Conservation (phyloP, 352 stramenopile genomes). For the Plasmopara halstedii region DNA sequence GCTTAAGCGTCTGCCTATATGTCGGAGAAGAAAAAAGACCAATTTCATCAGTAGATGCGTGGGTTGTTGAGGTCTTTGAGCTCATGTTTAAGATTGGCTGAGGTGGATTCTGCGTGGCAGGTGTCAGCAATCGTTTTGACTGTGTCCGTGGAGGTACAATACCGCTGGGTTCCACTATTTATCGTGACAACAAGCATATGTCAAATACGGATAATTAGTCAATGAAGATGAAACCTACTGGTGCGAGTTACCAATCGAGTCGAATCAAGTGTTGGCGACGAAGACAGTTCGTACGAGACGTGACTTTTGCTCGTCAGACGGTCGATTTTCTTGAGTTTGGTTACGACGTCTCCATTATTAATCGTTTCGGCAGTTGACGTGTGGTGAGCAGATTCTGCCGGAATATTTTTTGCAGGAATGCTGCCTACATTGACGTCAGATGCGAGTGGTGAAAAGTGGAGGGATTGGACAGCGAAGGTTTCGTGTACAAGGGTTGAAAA, state of each 20-base stretch:
- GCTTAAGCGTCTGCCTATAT: slow-evolving; percentile 7
- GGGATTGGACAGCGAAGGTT: slow-evolving; percentile 32
- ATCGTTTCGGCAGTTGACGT: slow-evolving; percentile 27
- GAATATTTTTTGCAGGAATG: slow-evolving; percentile 27
- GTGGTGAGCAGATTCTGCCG: slow-evolving; percentile 40
- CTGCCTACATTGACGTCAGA: slow-evolving; percentile 24
- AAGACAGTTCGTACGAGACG: not conserved
- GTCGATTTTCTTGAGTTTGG: slow-evolving; percentile 25
- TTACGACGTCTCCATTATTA: too few relatives aligned
- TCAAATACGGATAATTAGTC: too few relatives aligned
- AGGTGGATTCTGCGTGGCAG: slow-evolving; percentile 4
- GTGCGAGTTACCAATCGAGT: slow-evolving; percentile 17
- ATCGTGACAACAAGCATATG: not conserved
- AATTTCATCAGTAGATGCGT: slow-evolving; percentile 3
- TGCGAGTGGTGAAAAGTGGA: slow-evolving; percentile 44
- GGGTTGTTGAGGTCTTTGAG: not conserved
- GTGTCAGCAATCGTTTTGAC: slow-evolving; percentile 3
- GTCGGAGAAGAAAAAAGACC: slow-evolving; percentile 10
- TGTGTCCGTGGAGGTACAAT: slow-evolving; percentile 2
- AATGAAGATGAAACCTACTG: slow-evolving; percentile 2
- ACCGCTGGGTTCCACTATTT: slow-evolving; percentile 9
- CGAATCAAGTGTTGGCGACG: slow-evolving; percentile 7
- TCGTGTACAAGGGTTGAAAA: slow-evolving; percentile 38
- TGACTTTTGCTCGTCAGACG: slow-evolving; percentile 11
- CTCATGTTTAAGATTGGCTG: slow-evolving; percentile 1